Conservation (phyloP, 164 flowering plant species). For the Euptelea pleiosperma region DNA sequence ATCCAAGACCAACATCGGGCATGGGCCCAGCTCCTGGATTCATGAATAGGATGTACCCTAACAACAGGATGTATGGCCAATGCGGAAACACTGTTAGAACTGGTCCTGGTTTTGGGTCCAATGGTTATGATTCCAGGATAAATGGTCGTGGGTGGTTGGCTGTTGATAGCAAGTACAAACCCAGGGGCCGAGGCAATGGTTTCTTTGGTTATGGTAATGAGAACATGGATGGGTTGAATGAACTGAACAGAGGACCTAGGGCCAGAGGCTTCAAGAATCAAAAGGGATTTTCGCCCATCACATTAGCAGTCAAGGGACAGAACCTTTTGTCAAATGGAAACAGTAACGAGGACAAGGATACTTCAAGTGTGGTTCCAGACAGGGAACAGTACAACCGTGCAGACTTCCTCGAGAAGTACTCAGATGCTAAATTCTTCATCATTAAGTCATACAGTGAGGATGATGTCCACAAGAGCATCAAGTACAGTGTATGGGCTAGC, state of each 20-base stretch:
- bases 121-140: conserved; percentile 35
- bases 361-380: conserved; percentile 28
- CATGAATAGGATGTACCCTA: conserved; percentile 42
- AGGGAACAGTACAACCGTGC: conserved; percentile 54
- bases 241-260: conserved; percentile 82
- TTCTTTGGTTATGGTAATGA: conserved; percentile 51
- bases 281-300: conserved; percentile 37
- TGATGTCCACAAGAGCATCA: conserved; percentile 89
- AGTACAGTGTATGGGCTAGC: conserved; percentile 88
- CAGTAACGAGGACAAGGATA: conserved; percentile 36
- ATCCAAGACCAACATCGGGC: conserved; percentile 23
- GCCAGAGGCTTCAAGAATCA: conserved; percentile 56
- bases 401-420: conserved; percentile 65
- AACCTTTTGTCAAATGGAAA: conserved; percentile 25
- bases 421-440: conserved; percentile 72
- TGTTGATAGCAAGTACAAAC: conserved; percentile 57
- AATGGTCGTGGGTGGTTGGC: conserved; percentile 57
- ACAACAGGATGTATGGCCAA: conserved; percentile 37
- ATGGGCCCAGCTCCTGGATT: conserved; percentile 28
- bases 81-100: conserved; percentile 27
- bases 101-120: conserved; percentile 35
- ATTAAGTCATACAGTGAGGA: conserved; percentile 95
- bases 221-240: conserved; percentile 72
- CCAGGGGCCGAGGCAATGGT: conserved; percentile 59
- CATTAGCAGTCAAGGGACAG: conserved; percentile 57